A percentile compares a stretch with the other conserved stretches of the same genome.
Evolutionary conservation across 2,329 filamentous ascomycete species (phyloP).

Genomic region (Purpureocillium takamizusanense): DNA sequence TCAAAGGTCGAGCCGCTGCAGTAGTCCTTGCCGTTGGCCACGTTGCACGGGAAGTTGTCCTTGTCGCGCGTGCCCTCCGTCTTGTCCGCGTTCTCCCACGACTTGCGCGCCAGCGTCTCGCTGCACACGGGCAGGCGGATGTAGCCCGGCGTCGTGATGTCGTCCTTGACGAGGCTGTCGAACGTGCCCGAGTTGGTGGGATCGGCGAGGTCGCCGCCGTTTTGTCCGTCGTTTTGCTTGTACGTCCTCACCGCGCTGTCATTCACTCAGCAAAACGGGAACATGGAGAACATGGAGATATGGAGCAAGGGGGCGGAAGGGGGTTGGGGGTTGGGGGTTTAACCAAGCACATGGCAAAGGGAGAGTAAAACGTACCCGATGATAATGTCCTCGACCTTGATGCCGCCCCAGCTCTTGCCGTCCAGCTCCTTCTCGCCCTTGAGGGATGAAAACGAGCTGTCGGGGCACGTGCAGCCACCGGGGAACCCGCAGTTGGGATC

Average conservation of each 20-base stretch:
- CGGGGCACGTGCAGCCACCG: background rate
- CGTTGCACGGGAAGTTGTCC: conserved; percentile 21
- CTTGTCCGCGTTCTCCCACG: conserved; percentile 17
- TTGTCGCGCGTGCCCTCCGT: conserved; percentile 8
- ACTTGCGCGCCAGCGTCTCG: conserved; percentile 18
- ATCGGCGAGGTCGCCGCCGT: conserved; percentile 12
- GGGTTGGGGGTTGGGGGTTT: too few species aligned
- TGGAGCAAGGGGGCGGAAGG: too few species aligned
- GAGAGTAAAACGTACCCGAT: conserved; percentile 6
- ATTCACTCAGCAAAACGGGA: too few species aligned
- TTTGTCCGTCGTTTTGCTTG: conserved; percentile 19
- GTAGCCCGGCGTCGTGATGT: conserved; percentile 24
- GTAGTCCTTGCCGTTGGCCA: conserved; percentile 12
- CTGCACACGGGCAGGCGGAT: conserved; percentile 28
- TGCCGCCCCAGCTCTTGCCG: conserved; percentile 11
- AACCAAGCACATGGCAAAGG: background rate
- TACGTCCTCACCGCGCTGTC: conserved; percentile 10
- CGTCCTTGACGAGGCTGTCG: conserved; percentile 13
- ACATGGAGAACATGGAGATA: too few species aligned
- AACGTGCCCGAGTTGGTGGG: conserved; percentile 10
- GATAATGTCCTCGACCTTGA: conserved; percentile 17
- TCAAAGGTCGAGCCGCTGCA: conserved; percentile 22
- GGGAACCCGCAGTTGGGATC: background rate
- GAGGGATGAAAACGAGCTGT: conserved; percentile 16
- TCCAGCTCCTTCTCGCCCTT: conserved; percentile 17